Percentiles rank a stretch among this genome's conserved stretches.
Conservation (phyloP, 805 yeast genomes). For the Saccharomyces paradoxus region DNA sequence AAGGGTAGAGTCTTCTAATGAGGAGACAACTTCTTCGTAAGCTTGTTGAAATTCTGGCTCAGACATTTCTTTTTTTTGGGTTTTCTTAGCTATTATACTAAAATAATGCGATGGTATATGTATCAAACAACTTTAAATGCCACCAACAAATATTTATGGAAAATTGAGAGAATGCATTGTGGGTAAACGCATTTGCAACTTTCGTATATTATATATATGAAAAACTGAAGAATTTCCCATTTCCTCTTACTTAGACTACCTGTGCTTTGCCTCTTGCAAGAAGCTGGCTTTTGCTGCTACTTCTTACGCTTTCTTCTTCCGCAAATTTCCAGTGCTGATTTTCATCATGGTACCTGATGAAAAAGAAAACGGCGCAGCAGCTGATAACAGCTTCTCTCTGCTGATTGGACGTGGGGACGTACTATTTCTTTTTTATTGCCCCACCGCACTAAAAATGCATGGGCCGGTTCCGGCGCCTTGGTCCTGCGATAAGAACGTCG, state of each 20-base stretch:
- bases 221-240: not conserved
- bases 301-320: not conserved
- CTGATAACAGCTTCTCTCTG: not conserved
- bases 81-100: not conserved
- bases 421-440: not conserved
- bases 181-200: not conserved
- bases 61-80: slow-evolving; percentile 7
- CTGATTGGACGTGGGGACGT: not conserved
- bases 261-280: not conserved
- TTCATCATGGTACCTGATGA: not conserved
- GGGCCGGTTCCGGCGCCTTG: not conserved
- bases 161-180: not conserved
- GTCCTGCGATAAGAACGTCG: not conserved
- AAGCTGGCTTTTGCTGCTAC: not conserved
- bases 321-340: not conserved
- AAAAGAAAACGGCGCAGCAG: not conserved
- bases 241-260: not conserved
- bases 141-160: not conserved
- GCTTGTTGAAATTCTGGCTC: slow-evolving; percentile 99
- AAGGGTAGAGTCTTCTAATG: slow-evolving; percentile 82
- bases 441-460: not conserved
- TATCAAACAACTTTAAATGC: not conserved
- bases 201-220: not conserved
- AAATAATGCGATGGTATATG: not conserved
- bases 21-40: slow-evolving; percentile 78